These are phyloP conservation scores for Trichosanthes truncata DNA, from an alignment of 306 rosid species.

Conservation along the genomic window DNA sequence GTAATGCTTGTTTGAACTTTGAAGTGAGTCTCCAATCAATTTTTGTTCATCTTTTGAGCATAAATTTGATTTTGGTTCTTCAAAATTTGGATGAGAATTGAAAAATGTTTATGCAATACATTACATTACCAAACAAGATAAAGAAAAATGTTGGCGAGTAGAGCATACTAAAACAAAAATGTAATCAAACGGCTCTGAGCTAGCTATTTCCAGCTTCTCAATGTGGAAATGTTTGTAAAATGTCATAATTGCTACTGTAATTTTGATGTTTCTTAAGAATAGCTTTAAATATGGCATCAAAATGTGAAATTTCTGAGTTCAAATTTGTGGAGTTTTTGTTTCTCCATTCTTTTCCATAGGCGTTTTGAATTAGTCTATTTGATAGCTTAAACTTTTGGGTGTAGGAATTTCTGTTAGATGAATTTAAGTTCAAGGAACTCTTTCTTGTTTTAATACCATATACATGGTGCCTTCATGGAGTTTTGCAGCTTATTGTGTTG, in stretches of 20 bases:
- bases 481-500: constrained; percentile 87
- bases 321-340: not conserved
- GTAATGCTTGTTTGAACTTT: not conserved
- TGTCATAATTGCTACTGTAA: not conserved
- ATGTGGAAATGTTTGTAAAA: not conserved
- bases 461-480: constrained; percentile 10
- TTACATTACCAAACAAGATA: not conserved
- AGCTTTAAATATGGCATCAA: not conserved
- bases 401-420: not conserved
- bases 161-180: not conserved
- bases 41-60: not conserved
- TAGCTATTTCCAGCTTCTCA: not conserved
- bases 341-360: not conserved
- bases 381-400: not conserved
- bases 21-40: not conserved
- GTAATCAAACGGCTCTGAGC: not conserved
- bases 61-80: not conserved
- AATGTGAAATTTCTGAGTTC: not conserved
- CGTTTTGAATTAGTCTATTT: not conserved
- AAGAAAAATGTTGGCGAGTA: not conserved
- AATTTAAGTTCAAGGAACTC: not conserved
- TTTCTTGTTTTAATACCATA: not conserved
- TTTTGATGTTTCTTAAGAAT: not conserved
- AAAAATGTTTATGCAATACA: not conserved
- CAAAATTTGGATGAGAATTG: not conserved